These are phyloP conservation scores for Setaria viridis DNA, from an alignment of 202 grass and related monocot genomes.

Conservation along the genomic window DNA sequence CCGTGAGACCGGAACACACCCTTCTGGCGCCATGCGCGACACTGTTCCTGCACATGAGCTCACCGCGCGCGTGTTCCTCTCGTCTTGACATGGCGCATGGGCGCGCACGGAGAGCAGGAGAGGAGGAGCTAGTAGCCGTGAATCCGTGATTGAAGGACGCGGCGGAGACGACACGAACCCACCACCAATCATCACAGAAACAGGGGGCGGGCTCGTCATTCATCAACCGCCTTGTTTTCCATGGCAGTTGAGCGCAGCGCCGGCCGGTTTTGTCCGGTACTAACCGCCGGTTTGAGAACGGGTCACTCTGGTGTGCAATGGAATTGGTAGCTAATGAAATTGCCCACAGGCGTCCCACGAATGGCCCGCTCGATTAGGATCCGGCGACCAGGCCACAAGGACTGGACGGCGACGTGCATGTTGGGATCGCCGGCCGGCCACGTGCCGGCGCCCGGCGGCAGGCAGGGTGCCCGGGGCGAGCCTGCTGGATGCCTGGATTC, in stretches of 20 bases:
- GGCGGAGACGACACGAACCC: neutral
- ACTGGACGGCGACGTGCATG: neutral
- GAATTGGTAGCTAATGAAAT: neutral
- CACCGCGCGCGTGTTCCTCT: neutral
- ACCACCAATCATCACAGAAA: neutral
- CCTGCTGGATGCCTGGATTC: neutral
- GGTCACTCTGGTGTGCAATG: neutral
- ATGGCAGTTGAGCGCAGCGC: neutral
- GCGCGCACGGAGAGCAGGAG: neutral
- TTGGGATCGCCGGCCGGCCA: neutral
- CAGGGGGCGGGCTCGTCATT: neutral
- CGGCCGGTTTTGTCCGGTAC: neutral
- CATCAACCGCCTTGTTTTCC: neutral
- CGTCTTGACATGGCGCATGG: neutral
- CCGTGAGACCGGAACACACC: too few relatives aligned
- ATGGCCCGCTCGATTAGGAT: conserved; percentile 3
- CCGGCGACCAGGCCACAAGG: neutral
- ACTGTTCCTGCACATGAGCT: conserved; percentile 22
- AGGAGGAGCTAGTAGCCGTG: neutral
- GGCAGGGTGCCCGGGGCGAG: neutral
- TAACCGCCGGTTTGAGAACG: neutral
- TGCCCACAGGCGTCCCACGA: neutral
- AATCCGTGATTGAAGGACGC: neutral
- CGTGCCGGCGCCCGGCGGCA: too few relatives aligned
- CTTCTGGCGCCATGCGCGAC: neutral